Evolutionary conservation across 2,329 filamentous ascomycete species (phyloP), one percentile per base, ranked within the genome.

Genomic region (Nigrograna mackinnonii): DNA sequence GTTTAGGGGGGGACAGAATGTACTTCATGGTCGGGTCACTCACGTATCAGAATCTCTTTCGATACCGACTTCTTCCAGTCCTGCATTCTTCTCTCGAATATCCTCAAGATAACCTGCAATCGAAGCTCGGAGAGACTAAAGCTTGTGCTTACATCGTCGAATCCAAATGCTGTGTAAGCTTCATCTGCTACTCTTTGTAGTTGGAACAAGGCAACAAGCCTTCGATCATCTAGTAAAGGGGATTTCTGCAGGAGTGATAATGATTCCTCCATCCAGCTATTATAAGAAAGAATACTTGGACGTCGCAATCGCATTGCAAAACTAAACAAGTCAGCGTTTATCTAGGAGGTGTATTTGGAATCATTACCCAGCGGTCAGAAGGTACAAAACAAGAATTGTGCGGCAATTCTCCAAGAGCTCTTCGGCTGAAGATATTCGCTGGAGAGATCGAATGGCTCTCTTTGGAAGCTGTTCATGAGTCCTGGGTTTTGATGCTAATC

Each of bases 381-480:
- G 48, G 28, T 68, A 68, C 5, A 67, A 41, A 3, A 57, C 39
- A 3, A 68, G 32, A 9, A 67, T 62, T 5, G 62, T 66, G 4
- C 65, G 57, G 20, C 62, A 66, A 39, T 67, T 60, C 33, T 68
- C 64, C 4, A 66, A 46, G 5, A 68, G 43, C 33, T 66, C 63
- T 22, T 65, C 62, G 9, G 60, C 49, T 4, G 64, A 66, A 2
- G 62, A 66, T 24, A 68, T 66, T 24, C 56, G 57, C 33, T 66
- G 62, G 7, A 65, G 41, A 17, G 59, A 58, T 24, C 55, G 49
- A 18, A 64, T 61, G 0, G 59, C 59, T 39, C 64, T 46, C 41
- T 66, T 65, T 1, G 64, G 64, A n/a, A 68, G 32, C 38, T 68
- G 62, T 38, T 68, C 62, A 37, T 66, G 64, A n/a, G 62, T 68